Conservation (phyloP, 257 asterid genomes). For the Nicotiana knightiana region DNA sequence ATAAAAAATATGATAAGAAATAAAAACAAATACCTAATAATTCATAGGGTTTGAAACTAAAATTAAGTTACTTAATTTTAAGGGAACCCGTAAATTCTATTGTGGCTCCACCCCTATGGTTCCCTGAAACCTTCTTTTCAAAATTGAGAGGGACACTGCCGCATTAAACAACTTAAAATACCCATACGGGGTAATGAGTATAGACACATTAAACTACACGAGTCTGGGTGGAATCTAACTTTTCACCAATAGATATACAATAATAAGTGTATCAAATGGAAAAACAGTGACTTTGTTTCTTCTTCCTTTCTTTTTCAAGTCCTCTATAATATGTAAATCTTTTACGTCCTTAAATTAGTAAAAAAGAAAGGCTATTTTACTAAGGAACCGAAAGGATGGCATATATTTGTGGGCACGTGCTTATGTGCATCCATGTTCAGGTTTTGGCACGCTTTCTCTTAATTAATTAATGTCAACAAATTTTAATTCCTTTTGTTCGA, state of each 20-base stretch:
- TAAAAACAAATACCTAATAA: too few species aligned
- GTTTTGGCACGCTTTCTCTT: not conserved
- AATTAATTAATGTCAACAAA: not conserved
- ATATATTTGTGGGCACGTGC: conserved; percentile 4
- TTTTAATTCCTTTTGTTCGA: too few species aligned
- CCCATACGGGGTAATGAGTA: conserved; percentile 9
- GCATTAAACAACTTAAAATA: conserved; percentile 2
- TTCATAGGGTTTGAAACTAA: too few species aligned
- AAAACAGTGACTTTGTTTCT: not conserved
- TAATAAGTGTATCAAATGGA: not conserved
- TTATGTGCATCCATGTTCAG: conserved; percentile 3
- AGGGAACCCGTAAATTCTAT: too few species aligned
- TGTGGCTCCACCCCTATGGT: too few species aligned
- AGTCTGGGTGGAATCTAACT: conserved; percentile 5
- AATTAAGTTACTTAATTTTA: too few species aligned
- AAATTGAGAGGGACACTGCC: not conserved
- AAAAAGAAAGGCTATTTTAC: not conserved
- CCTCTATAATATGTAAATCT: not conserved
- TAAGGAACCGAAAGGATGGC: not conserved
- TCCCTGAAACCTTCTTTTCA: not conserved
- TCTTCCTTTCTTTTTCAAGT: not conserved
- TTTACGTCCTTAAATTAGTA: not conserved
- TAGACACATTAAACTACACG: not conserved
- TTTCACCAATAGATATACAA: not conserved
- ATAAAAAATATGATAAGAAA: too few species aligned